Evolutionary conservation across 1,284 basidiomycete species (phyloP), one percentile per base, ranked within the genome.

Genomic region (Phenoliferia sp.): DNA sequence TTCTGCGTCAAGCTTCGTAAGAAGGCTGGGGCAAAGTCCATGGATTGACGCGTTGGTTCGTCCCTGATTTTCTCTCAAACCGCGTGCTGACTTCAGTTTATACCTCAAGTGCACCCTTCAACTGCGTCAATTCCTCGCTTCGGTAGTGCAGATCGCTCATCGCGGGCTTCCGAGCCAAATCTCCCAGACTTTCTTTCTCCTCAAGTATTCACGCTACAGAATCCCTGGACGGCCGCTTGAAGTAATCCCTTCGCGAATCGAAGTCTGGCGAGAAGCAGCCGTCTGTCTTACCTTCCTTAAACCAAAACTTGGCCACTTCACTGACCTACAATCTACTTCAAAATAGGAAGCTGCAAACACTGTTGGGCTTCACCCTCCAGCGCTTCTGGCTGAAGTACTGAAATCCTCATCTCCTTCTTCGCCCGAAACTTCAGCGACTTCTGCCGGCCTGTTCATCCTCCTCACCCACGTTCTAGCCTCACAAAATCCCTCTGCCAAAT

Each of bases 371-470:
- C 3, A 10, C 0, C 32, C 57, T 2, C 10, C 28, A 4, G 19
- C 44, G 10, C 44, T 66, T 28, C 44, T 62, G n/a, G n/a, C n/a
- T n/a, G n/a, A n/a, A 55, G 17, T 2, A 6, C 3, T 33, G 6
- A 15, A 31, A 9, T 34, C 34, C 36, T 56, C 16, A 35, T 16
- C 15, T 39, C 48, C 48, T 2, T 29, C 58, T 22, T 17, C 6
- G 5, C 4, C 31, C 31, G 10, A 3, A 15, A 12, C 15, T 39
- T 12, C 59, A 4, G 12, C 31, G 28, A n/a, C 36, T 34, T 50
- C 34, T 6, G 7, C 66, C 50, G 66, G 69, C 58, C n/a, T 50
- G 28, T 63, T 67, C 63, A 58, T 61, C 61, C 26, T 61, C 17
- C 61, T 68, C 63, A 15, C 32, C 7, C 66, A 67, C 54, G 22